phyloP scores from a whole-genome alignment of 2,329 filamentous ascomycete genomes.

The Clonostachys byssicola region DNA sequence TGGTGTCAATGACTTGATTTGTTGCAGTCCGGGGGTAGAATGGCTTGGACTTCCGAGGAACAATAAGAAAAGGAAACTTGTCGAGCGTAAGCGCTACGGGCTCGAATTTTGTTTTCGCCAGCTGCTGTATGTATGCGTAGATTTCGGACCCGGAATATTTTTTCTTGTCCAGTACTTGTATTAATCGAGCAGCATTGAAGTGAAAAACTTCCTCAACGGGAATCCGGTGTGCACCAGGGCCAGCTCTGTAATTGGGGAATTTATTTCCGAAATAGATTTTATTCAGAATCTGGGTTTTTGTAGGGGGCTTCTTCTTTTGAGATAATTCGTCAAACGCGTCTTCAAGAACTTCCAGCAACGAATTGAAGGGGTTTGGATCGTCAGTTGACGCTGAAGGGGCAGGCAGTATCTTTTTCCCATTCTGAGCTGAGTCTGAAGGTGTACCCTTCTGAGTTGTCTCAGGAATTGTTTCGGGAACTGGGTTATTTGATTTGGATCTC shows the following conservation, averaged over 20 bases:
- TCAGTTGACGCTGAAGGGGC: neutral
- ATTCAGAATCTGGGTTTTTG: conserved; percentile 11
- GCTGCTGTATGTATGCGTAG: conserved; percentile 24
- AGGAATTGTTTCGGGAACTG: too few species aligned
- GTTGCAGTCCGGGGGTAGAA: neutral
- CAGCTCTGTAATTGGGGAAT: conserved; percentile 18
- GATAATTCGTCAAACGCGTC: conserved; percentile 6
- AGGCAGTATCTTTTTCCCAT: too few species aligned
- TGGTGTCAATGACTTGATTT: neutral
- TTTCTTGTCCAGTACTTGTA: conserved; percentile 21
- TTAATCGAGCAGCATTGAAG: conserved; percentile 36
- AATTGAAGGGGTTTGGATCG: conserved; percentile 14
- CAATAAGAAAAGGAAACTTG: conserved; percentile 18
- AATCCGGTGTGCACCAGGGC: conserved; percentile 31
- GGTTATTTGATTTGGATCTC: too few species aligned
- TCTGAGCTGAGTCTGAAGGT: too few species aligned
- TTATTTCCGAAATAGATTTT: conserved; percentile 24
- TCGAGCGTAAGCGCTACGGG: conserved; percentile 17
- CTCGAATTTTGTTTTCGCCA: conserved; percentile 15
- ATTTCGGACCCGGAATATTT: conserved; percentile 25
- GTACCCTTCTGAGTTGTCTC: too few species aligned
- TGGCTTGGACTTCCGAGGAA: conserved; percentile 10
- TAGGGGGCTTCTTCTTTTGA: conserved; percentile 14
- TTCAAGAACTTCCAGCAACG: conserved; percentile 18
- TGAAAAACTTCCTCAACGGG: conserved; percentile 33